Evolutionary conservation across 176 grass and related monocot genomes (phyloP).

Genomic region (Triticum urartu): DNA sequence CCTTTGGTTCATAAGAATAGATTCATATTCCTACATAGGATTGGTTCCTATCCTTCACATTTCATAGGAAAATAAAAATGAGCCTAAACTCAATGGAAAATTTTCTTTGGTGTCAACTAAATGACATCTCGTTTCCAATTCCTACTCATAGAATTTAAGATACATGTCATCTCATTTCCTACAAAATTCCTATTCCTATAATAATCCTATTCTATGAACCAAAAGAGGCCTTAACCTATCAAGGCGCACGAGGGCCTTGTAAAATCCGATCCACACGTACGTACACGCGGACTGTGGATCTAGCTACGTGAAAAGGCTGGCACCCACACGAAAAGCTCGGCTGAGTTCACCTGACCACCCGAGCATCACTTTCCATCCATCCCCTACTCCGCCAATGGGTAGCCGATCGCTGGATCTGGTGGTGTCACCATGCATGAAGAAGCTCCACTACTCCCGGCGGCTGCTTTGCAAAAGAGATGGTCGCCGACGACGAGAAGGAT

Average conservation of each 20-base stretch:
- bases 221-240: too few species aligned
- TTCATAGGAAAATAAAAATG: too few species aligned
- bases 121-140: too few species aligned
- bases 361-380: constrained; percentile 12
- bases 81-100: too few species aligned
- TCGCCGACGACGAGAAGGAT: not conserved
- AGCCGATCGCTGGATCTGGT: not conserved
- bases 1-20: too few species aligned
- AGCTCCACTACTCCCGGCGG: constrained; percentile 20
- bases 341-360: not conserved
- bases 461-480: not conserved
- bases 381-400: not conserved
- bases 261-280: not conserved
- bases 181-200: too few species aligned
- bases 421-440: constrained; percentile 21
- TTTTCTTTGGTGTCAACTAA: too few species aligned
- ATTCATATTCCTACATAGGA: too few species aligned
- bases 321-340: not conserved
- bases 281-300: not conserved
- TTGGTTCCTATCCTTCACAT: too few species aligned
- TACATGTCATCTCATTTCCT: too few species aligned
- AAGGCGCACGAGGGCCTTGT: not conserved
- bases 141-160: too few species aligned
- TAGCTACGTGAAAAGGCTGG: not conserved
- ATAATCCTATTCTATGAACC: too few species aligned